Evolutionary conservation across 768 basidiomycete species (phyloP).

Genomic region (Boletus vinaceobasis): DNA sequence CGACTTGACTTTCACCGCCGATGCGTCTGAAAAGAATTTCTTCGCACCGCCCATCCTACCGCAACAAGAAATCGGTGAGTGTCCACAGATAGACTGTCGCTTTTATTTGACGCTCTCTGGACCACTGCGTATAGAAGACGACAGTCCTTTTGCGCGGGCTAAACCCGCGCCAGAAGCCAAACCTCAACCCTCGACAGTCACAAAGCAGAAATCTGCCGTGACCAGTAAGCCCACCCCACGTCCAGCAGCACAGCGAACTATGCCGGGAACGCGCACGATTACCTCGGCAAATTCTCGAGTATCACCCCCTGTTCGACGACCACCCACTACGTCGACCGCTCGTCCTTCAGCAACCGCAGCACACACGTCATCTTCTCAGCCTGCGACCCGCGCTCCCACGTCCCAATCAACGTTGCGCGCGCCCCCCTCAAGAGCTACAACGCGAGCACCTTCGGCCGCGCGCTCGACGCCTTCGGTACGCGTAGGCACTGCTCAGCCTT

Average conservation of each 20-base stretch:
- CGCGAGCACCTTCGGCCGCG: constrained; percentile 14
- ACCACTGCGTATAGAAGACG: constrained; percentile 20
- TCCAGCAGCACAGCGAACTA: constrained; percentile 5
- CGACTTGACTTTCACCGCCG: constrained; percentile 18
- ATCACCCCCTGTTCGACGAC: constrained; percentile 10
- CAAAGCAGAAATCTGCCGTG: neutral
- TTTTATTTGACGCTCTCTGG: neutral
- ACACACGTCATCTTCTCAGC: constrained; percentile 16
- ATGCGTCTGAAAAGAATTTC: constrained; percentile 20
- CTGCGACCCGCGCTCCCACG: constrained; percentile 23
- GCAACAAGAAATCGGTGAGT: constrained; percentile 25
- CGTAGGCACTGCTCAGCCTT: neutral
- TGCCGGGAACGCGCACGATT: neutral
- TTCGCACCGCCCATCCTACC: constrained; percentile 18
- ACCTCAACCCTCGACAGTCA: constrained; percentile 2
- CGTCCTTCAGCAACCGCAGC: constrained; percentile 7
- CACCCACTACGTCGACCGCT: neutral
- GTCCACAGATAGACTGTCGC: neutral
- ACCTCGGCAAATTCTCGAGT: constrained; percentile 4
- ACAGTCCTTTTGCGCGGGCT: constrained; percentile 24
- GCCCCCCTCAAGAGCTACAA: constrained; percentile 16
- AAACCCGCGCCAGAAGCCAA: constrained; percentile 10
- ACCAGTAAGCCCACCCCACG: constrained; percentile 5
- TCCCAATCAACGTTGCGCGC: constrained; percentile 19
- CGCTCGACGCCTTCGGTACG: constrained; percentile 20